Evolutionary conservation across 2,329 filamentous ascomycete genomes (phyloP).

Genomic region (Pyrenophora seminiperda): DNA sequence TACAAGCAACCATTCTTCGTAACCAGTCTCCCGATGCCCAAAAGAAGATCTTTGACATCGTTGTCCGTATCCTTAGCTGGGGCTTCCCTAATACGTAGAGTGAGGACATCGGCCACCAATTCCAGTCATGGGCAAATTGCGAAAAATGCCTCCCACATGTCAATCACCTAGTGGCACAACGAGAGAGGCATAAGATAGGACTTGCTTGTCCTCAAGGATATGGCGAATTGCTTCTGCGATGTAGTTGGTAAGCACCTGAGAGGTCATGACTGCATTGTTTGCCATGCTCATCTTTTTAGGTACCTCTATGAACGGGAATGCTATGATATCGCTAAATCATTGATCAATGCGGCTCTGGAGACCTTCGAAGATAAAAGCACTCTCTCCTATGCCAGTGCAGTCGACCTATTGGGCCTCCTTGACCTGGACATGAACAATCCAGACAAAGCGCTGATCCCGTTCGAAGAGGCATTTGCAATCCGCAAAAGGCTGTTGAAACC

Average conservation of each 20-base stretch:
- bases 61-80: background rate
- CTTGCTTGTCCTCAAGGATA: background rate
- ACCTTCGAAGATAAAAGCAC: background rate
- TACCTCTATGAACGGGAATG: background rate
- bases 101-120: background rate
- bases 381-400: background rate
- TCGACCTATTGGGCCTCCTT: background rate
- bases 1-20: background rate
- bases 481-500: background rate
- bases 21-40: background rate
- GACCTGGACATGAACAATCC: background rate
- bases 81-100: background rate
- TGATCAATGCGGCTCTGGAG: background rate
- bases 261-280: background rate
- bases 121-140: background rate
- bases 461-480: background rate
- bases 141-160: background rate
- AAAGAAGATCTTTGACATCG: background rate
- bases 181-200: background rate
- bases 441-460: background rate
- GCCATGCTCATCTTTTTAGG: background rate
- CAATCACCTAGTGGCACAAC: background rate
- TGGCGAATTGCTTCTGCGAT: background rate
- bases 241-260: background rate
- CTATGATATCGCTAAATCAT: background rate